Evolutionary conservation across 371 early-diverging fungal genomes (phyloP), one percentile per base, ranked within the genome.

Genomic region (Mortierella sp.): DNA sequence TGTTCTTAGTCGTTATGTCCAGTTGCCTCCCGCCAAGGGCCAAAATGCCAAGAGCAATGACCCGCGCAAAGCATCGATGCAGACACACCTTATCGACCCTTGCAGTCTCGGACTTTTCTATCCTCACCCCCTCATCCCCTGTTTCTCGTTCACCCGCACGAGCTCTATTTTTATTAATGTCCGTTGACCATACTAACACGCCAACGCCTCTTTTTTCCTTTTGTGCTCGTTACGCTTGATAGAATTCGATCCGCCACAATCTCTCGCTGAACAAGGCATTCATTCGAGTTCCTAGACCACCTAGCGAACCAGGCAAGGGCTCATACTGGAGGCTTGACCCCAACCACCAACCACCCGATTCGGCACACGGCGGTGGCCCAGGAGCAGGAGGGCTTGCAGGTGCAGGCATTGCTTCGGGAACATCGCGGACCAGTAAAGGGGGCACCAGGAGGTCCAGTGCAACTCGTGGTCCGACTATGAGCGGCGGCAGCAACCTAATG

Each of bases 161-260:
- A 37, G 3, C 37, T 37, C 9, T 3, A 37, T 37, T 37, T 37
- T 37, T 37, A n/a, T n/a, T n/a, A n/a, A n/a, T n/a, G n/a, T n/a
- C n/a, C n/a, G n/a, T n/a, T n/a, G n/a, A n/a, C 37, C 37, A 37
- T 37, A 9, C 37, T 37, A 37, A 37, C 37, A 9, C 37, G 37
- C 37, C 37, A 37, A 37, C 37, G 9, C 37, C 37, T 5, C 37
- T 37, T 9, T 37, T 37, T 37, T 37, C 9, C 37, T 9, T 9
- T 37, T 9, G 5, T 9, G 9, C 9, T 37, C 37, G 37, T 3
- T 37, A 9, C 37, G 9, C 9, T 37, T 37, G 15, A 25, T 80
- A 97, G 90, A 99, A 99, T 82, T 98, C 98, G 1, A 96, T 99
- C 65, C 92, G 99, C 44, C 99, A 99, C 86, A 99, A 99, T 81